Percentiles rank a stretch among this genome's conserved stretches.
Conservation (phyloP, 495 filamentous ascomycete species). For the Xeromyces bisporus region DNA sequence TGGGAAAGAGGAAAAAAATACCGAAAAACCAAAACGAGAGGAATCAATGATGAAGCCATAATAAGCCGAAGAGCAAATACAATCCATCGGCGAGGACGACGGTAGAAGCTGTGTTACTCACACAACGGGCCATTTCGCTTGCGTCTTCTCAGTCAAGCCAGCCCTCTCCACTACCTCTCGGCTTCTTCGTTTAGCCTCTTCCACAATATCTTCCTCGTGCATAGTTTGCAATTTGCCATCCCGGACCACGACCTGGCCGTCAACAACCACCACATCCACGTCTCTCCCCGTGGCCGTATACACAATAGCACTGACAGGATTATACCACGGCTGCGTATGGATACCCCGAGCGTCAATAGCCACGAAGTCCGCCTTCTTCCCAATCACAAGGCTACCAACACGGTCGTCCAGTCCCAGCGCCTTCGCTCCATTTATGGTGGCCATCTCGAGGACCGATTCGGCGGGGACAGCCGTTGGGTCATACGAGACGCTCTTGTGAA, state of each 20-base stretch:
- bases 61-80: too few relatives aligned
- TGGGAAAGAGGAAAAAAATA: too few relatives aligned
- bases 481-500: constrained; percentile 30
- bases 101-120: too few relatives aligned
- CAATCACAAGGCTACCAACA: constrained; percentile 33
- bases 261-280: constrained; percentile 31
- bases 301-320: constrained; percentile 29
- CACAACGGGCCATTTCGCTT: constrained; percentile 20
- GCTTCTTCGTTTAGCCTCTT: constrained; percentile 19
- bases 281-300: constrained; percentile 32
- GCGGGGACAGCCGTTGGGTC: constrained; percentile 30
- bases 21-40: too few relatives aligned
- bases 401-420: constrained; percentile 29
- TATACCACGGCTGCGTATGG: constrained; percentile 19
- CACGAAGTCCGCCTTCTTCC: constrained; percentile 40
- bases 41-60: too few relatives aligned
- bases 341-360: constrained; percentile 25
- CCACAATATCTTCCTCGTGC: constrained; percentile 18
- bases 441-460: constrained; percentile 34
- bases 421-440: constrained; percentile 33
- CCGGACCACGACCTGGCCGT: constrained; percentile 26
- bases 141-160: constrained; percentile 20
- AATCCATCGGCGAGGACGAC: too few relatives aligned
- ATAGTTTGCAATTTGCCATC: constrained; percentile 18
- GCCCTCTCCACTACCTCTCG: constrained; percentile 25